Base-by-base conservation (phyloP, 805 yeast genomes). In the Candida boidinii region DNA sequence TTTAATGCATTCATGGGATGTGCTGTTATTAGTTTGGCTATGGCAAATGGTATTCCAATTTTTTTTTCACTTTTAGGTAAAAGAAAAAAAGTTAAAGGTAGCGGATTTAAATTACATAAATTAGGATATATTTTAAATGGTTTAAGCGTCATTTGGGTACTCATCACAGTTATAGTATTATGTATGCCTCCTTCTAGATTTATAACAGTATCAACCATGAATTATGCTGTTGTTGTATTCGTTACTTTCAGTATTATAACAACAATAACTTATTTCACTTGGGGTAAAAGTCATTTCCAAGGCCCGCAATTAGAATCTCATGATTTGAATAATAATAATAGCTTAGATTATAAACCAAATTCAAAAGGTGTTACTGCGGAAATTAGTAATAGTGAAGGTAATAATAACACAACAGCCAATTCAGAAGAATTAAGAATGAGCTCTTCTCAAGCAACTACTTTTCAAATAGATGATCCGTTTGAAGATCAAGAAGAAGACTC, bases 1-100 rank as follows among this genome's bases (percentile, higher is more conserved):
- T 80, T 84, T 54, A 79, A 79, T 53, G 87, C 94, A 4, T 83
- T 84, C 53, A 74, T 83, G 60, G 92, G 94, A 0, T 78, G 88
- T 13, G 78, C 90, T 8, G 92, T 85, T 3, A 68, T 83, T 15
- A 70, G 86, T 3, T 59, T 84, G 37, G 77, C 86, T 31, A 63
- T 81, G 20, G 85, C 92, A 2, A 79, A 85, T 39, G 76, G 86
- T 3, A 73, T 84, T 12, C 94, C 94, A 2, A 76, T 83, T 17
- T 43, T 78, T 1, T 64, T 77, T n/a, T 69, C 76, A 4, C 48
- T 82, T 48, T 48, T 79, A 17, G 70, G 78, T 38, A 73, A 71
- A 34, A 56, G 92, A 35, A 55, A 60, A 30, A 76, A 78, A 37
- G 64, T 82, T 22, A 67, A 71, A 43, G 85, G 86, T 28, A 76